Evolutionary conservation across 441 rosid species (phyloP).

Genomic region (Kokia cookei): DNA sequence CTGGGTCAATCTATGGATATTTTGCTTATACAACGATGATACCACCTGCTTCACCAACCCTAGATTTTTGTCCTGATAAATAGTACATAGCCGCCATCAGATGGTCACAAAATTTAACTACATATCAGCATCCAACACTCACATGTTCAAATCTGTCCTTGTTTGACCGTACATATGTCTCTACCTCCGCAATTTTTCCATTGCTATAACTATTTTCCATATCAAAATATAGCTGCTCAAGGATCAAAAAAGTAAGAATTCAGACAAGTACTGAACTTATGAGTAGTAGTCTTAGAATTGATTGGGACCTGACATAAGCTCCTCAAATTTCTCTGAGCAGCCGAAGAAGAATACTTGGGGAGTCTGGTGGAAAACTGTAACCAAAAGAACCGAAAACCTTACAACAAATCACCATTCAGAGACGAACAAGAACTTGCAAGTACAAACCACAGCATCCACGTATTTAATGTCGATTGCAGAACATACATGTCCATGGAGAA

Average conservation of each 20-base stretch:
- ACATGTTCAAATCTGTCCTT: slow-evolving; percentile 59
- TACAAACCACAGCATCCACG: background rate
- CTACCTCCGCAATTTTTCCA: slow-evolving; percentile 58
- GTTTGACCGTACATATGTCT: slow-evolving; percentile 46
- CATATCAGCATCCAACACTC: slow-evolving; percentile 15
- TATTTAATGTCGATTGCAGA: background rate
- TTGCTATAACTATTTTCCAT: slow-evolving; percentile 55
- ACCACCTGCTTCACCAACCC: slow-evolving; percentile 93
- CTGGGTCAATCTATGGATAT: slow-evolving; percentile 90
- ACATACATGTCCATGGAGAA: slow-evolving; percentile 74
- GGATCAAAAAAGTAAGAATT: slow-evolving; percentile 6
- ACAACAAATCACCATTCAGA: slow-evolving; percentile 2
- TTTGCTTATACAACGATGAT: slow-evolving; percentile 86
- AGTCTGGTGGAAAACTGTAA: slow-evolving; percentile 61
- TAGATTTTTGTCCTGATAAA: slow-evolving; percentile 75
- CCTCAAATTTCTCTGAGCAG: slow-evolving; percentile 71
- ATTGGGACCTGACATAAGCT: slow-evolving; percentile 44
- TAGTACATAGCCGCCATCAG: slow-evolving; percentile 13
- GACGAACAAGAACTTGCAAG: background rate
- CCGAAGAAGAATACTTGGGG: slow-evolving; percentile 75
- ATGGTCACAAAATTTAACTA: background rate
- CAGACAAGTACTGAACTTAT: background rate
- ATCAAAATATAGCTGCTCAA: slow-evolving; percentile 60
- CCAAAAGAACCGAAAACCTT: slow-evolving; percentile 16
- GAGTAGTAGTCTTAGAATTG: background rate